Conservation (phyloP, 2,329 filamentous ascomycete species). For the Scolecobasidium constrictum region DNA sequence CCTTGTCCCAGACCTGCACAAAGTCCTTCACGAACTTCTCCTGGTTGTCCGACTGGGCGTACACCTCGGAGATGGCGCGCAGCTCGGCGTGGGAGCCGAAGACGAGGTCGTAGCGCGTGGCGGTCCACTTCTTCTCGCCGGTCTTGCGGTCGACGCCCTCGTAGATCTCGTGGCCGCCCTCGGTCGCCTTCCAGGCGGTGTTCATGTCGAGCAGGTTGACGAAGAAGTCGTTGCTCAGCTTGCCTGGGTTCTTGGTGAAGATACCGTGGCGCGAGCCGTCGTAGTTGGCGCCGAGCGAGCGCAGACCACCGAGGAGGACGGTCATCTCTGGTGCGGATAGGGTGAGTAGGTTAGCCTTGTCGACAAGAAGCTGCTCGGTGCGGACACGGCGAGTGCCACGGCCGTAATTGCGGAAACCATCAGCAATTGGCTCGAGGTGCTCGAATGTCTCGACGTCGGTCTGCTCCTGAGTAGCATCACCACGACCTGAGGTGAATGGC, state of each 20-base stretch:
- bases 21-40: slow-evolving; percentile 64
- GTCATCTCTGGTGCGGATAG: slow-evolving; percentile 62
- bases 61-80: slow-evolving; percentile 59
- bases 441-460: slow-evolving; percentile 55
- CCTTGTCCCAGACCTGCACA: slow-evolving; percentile 60
- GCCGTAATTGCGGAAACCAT: slow-evolving; percentile 75
- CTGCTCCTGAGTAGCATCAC: slow-evolving; percentile 59
- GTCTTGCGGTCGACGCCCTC: slow-evolving; percentile 55
- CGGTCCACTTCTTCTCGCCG: slow-evolving; percentile 57
- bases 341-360: slow-evolving; percentile 59
- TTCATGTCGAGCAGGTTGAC: slow-evolving; percentile 62
- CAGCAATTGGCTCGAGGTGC: slow-evolving; percentile 57
- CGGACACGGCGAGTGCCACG: slow-evolving; percentile 47
- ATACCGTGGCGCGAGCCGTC: slow-evolving; percentile 58
- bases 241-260: slow-evolving; percentile 55
- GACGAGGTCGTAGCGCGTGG: slow-evolving; percentile 56
- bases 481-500: slow-evolving; percentile 63
- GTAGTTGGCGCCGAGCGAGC: slow-evolving; percentile 58
- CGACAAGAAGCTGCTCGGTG: slow-evolving; percentile 60
- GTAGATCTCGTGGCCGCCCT: slow-evolving; percentile 44
- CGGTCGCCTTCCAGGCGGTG: slow-evolving; percentile 51
- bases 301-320: slow-evolving; percentile 61
- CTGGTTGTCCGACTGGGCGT: slow-evolving; percentile 47
- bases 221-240: slow-evolving; percentile 72
- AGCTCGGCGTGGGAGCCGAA: slow-evolving; percentile 67